A percentile compares a stretch with the other conserved stretches of the same genome.
Evolutionary conservation across 306 rosid genomes (phyloP).

Genomic region (Quercus mongolica): DNA sequence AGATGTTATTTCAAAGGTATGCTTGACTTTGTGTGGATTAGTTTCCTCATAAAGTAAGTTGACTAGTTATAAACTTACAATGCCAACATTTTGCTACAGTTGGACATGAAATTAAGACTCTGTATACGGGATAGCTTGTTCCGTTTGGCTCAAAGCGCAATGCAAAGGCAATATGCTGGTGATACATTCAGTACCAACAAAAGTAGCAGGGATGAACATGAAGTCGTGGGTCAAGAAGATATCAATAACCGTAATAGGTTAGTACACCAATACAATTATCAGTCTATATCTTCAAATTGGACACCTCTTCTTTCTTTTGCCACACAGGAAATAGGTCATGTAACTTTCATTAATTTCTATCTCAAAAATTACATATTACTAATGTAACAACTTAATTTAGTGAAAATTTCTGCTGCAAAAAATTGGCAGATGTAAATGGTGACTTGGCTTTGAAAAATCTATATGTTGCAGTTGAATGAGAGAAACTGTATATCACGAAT

Average conservation of each 20-base stretch:
- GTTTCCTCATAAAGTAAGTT: constrained; percentile 30
- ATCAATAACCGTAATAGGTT: constrained; percentile 55
- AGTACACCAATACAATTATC: constrained; percentile 3
- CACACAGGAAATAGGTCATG: background rate
- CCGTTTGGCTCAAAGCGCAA: constrained; percentile 87
- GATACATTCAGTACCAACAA: constrained; percentile 65
- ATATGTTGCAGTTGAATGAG: background rate
- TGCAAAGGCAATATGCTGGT: constrained; percentile 55
- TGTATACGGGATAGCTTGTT: constrained; percentile 85
- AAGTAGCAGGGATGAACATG: constrained; percentile 52
- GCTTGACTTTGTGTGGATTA: constrained; percentile 30
- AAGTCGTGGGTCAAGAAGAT: constrained; percentile 46
- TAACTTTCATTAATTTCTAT: background rate
- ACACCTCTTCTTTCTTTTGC: background rate
- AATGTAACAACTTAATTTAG: background rate
- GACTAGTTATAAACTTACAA: constrained; percentile 43
- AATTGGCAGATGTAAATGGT: background rate
- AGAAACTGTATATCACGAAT: background rate
- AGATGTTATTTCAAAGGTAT: constrained; percentile 73
- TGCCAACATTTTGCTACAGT: constrained; percentile 61
- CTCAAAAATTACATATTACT: background rate
- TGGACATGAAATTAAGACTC: constrained; percentile 71
- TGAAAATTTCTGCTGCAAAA: background rate
- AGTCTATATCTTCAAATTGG: background rate
- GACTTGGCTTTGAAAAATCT: background rate